Percentiles rank a stretch among this genome's conserved stretches.
Evolutionary conservation across 108 stramenopile species (phyloP).

Genomic region (Licmophora abbreviata): DNA sequence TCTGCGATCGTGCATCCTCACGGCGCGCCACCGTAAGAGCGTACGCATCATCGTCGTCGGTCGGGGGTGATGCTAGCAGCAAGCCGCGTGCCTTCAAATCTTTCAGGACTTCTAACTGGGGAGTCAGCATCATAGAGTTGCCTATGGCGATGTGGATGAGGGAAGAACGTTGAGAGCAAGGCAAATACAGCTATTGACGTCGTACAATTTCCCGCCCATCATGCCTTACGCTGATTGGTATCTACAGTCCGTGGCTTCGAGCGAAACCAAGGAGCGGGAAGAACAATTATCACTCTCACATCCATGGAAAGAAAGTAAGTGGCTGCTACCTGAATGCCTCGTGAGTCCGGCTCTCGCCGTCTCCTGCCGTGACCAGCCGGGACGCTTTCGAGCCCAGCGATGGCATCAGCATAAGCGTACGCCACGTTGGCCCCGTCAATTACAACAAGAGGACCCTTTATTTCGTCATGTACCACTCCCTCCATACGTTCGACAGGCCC

Average conservation of each 20-base stretch:
- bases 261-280: slow-evolving; percentile 65
- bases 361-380: slow-evolving; percentile 1
- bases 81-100: slow-evolving; percentile 37
- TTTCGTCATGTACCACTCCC: slow-evolving; percentile 32
- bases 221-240: slow-evolving; percentile 2
- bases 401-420: slow-evolving; percentile 63
- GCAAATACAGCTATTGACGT: not conserved
- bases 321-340: slow-evolving; percentile 52
- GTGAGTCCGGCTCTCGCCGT: slow-evolving; percentile 41
- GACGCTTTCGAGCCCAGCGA: slow-evolving; percentile 10
- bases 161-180: not conserved
- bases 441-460: slow-evolving; percentile 60
- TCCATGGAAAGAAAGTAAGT: slow-evolving; percentile 50
- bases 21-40: slow-evolving; percentile 61
- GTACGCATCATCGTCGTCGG: slow-evolving; percentile 84
- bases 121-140: slow-evolving; percentile 41
- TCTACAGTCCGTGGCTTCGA: slow-evolving; percentile 30
- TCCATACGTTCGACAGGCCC: slow-evolving; percentile 42
- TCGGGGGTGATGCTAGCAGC: slow-evolving; percentile 61
- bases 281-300: slow-evolving; percentile 62
- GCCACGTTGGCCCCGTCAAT: slow-evolving; percentile 83
- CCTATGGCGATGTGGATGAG: slow-evolving; percentile 11
- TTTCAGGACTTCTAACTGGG: slow-evolving; percentile 49
- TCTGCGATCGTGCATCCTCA: slow-evolving; percentile 35
- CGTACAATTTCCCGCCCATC: not conserved